Percentiles rank a stretch among this genome's conserved stretches.
These are phyloP conservation scores for Starmerella kuoi DNA, from an alignment of 805 yeast species.

Conservation along the genomic window DNA sequence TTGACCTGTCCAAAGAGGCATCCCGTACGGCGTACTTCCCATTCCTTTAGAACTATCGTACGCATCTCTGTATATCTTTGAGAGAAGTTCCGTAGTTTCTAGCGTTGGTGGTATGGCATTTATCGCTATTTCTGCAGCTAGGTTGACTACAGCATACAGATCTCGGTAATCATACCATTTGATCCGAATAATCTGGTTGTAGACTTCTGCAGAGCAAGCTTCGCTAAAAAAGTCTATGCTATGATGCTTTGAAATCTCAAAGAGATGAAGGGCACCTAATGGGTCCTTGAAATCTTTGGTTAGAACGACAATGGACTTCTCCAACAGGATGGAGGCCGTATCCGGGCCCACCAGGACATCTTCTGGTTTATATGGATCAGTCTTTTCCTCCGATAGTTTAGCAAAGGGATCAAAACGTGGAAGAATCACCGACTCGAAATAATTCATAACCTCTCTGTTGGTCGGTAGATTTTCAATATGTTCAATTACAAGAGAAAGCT, in stretches of 20 bases:
- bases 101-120: conserved; percentile 33
- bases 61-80: conserved; percentile 23
- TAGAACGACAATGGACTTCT: conserved; percentile 16
- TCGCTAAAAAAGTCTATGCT: conserved; percentile 30
- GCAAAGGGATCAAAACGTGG: conserved; percentile 12
- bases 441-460: conserved; percentile 23
- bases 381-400: not conserved
- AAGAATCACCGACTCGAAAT: conserved; percentile 18
- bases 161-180: conserved; percentile 34
- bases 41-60: conserved; percentile 23
- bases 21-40: conserved; percentile 16
- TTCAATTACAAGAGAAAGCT: conserved; percentile 16
- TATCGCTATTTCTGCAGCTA: conserved; percentile 33
- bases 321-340: conserved; percentile 13
- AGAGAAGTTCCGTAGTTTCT: conserved; percentile 27
- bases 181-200: conserved; percentile 30
- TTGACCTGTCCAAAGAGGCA: conserved; percentile 26
- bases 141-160: conserved; percentile 27
- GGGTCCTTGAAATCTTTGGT: conserved; percentile 24
- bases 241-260: conserved; percentile 29
- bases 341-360: conserved; percentile 8
- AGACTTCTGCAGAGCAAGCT: conserved; percentile 32
- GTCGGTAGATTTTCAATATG: conserved; percentile 21
- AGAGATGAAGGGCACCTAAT: conserved; percentile 30
- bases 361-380: not conserved